Evolutionary conservation across 345 rosid species (phyloP), one percentile per base, ranked within the genome.

Genomic region (Kandelia obovata): DNA sequence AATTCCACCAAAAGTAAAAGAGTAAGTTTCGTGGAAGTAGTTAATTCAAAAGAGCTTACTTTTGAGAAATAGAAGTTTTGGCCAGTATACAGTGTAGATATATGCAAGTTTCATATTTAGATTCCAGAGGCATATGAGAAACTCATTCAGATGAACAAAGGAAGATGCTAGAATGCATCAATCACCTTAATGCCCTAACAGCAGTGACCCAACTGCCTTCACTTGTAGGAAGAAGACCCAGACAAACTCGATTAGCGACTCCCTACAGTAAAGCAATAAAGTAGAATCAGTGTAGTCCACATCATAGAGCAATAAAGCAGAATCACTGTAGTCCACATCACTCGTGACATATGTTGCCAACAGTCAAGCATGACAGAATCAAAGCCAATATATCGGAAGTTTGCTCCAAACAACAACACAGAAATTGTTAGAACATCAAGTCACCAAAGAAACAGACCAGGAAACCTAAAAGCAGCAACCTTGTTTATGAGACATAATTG

Each of bases 191-290:
- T 62, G 97, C 90, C 80, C 76, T 80, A 58, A 94, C 81, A 71
- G 97, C 98, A 66, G 96, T 89, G 35, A 72, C 77, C 98, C 97
- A 94, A 83, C 95, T 85, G 65, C 78, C 89, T 79, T 89, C 97
- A 70, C 98, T 91, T 43, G 92, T 75, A 16, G 98, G 98, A 72
- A 94, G 78, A 68, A 91, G 98, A 68, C 98, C 96, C 65, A 94
- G 95, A 80, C 87, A 80, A 77, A 94, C 95, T 79, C 96, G 87
- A 78, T 89, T 80, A 25, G 98, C 98, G 70, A 94, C 84, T 78
- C 92, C 92, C 97, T 89, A 75, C 30, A 75, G 63, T 34, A 53
- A 70, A 57, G 62, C 60, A 37, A 53, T 60, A 52, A 71, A 73
- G 67, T 56, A 59, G 23, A 72, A 49, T 52, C 17, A 9, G 53